Evolutionary conservation across 2,329 filamentous ascomycete genomes (phyloP).

Genomic region (Lachnellula cervina): DNA sequence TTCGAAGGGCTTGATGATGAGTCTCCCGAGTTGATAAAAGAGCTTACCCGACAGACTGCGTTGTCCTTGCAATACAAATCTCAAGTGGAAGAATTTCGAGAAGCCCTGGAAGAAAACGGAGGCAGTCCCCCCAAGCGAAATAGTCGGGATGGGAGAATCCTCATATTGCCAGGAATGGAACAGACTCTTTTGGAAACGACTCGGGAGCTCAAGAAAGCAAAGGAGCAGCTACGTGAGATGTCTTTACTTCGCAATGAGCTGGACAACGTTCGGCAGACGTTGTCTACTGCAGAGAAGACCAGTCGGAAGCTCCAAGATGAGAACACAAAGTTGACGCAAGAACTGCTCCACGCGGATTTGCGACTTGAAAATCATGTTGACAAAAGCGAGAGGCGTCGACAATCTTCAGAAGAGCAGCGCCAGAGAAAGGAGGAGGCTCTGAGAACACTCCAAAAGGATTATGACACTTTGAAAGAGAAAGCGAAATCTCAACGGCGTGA

Average conservation of each 20-base stretch:
- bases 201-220: slow-evolving; percentile 50
- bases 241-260: slow-evolving; percentile 49
- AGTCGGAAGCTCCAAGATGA: slow-evolving; percentile 27
- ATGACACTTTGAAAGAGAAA: slow-evolving; percentile 49
- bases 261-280: slow-evolving; percentile 45
- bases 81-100: slow-evolving; percentile 55
- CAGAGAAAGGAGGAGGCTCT: slow-evolving; percentile 46
- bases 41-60: slow-evolving; percentile 53
- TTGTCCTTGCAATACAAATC: slow-evolving; percentile 53
- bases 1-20: slow-evolving; percentile 39
- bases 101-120: slow-evolving; percentile 40
- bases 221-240: slow-evolving; percentile 49
- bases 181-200: slow-evolving; percentile 48
- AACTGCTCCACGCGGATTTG: slow-evolving; percentile 26
- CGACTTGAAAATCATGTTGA: slow-evolving; percentile 28
- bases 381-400: slow-evolving; percentile 35
- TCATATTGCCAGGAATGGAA: slow-evolving; percentile 46
- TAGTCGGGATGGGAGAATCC: slow-evolving; percentile 26
- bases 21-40: slow-evolving; percentile 45
- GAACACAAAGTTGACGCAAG: slow-evolving; percentile 27
- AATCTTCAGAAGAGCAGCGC: slow-evolving; percentile 40
- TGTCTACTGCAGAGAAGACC: slow-evolving; percentile 41
- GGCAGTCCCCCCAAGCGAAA: slow-evolving; percentile 32
- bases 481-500: slow-evolving; percentile 51
- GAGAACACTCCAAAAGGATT: slow-evolving; percentile 46